Conservation (phyloP, 352 stramenopile genomes). For the Phytophthora hybrid region DNA sequence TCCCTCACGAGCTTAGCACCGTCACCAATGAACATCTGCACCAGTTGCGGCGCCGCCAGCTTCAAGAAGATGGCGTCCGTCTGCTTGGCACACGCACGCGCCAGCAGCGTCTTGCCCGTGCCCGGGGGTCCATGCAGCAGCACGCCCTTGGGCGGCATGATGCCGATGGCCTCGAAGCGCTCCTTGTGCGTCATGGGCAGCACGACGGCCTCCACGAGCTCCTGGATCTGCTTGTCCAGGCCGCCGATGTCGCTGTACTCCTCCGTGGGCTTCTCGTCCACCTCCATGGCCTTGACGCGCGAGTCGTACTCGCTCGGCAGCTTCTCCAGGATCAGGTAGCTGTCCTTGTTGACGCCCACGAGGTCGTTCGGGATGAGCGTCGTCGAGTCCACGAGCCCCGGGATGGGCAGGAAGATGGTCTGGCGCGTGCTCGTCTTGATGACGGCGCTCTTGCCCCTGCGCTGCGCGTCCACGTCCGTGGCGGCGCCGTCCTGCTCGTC, state of each 20-base stretch:
- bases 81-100: conserved; percentile 98
- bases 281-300: conserved; percentile 98
- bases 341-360: conserved; percentile 99
- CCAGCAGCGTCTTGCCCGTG: conserved; percentile 98
- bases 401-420: conserved; percentile 99
- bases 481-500: conserved; percentile 95
- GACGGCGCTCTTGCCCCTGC: conserved; percentile 95
- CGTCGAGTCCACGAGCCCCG: conserved; percentile 96
- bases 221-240: conserved; percentile 99
- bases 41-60: conserved; percentile 97
- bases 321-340: conserved; percentile 99
- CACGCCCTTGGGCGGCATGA: conserved; percentile 97
- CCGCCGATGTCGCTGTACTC: conserved; percentile 97
- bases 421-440: conserved; percentile 98
- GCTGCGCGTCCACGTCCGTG: conserved; percentile 92
- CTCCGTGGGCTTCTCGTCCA: conserved; percentile 95
- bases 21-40: conserved; percentile 99
- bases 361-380: conserved; percentile 97
- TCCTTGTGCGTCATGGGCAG: conserved; percentile 99
- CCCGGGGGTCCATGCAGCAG: conserved; percentile 97
- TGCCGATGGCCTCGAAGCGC: conserved; percentile 97
- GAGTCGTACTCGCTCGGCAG: conserved; percentile 98
- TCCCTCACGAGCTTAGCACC: conserved; percentile 98
- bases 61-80: conserved; percentile 99
- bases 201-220: conserved; percentile 98